Conservation (phyloP, 495 filamentous ascomycete genomes). For the Penicillium herquei region DNA sequence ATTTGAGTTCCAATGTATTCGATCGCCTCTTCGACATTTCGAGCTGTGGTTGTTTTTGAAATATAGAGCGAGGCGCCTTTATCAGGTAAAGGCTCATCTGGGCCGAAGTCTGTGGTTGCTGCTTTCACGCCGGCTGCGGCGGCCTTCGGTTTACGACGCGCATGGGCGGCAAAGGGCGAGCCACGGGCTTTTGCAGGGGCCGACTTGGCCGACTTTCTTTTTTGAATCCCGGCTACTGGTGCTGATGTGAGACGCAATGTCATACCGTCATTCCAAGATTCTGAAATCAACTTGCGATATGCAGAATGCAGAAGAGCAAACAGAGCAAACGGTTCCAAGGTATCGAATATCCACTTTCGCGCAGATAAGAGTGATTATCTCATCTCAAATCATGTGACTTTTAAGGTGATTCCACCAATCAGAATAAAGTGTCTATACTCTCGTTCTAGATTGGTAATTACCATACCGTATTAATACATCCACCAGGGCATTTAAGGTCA, state of each 20-base stretch:
- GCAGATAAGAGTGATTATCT: slow-evolving; percentile 10
- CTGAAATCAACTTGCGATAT: neutral
- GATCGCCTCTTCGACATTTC: slow-evolving; percentile 65
- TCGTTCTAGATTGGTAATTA: slow-evolving; percentile 4
- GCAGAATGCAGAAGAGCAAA: neutral
- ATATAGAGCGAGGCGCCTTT: slow-evolving; percentile 37
- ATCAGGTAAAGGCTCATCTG: slow-evolving; percentile 44
- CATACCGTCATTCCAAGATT: slow-evolving; percentile 25
- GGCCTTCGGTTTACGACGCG: slow-evolving; percentile 55
- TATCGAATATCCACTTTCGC: too few species aligned
- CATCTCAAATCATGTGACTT: slow-evolving; percentile 15
- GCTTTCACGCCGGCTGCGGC: slow-evolving; percentile 28
- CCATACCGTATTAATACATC: slow-evolving; percentile 16
- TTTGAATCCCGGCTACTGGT: slow-evolving; percentile 44
- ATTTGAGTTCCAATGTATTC: slow-evolving; percentile 58
- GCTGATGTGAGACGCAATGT: slow-evolving; percentile 47
- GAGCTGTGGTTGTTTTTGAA: slow-evolving; percentile 49
- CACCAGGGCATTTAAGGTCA: neutral
- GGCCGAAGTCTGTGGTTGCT: slow-evolving; percentile 42
- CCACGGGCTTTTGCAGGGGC: slow-evolving; percentile 24
- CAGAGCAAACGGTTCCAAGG: too few species aligned
- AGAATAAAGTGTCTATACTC: slow-evolving; percentile 1
- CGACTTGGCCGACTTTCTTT: slow-evolving; percentile 25
- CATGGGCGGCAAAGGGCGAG: slow-evolving; percentile 52
- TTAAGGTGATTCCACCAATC: slow-evolving; percentile 19